phyloP scores from a whole-genome alignment of 805 yeast genomes.

The Saccharomycopsis oosterbeekiorum region DNA sequence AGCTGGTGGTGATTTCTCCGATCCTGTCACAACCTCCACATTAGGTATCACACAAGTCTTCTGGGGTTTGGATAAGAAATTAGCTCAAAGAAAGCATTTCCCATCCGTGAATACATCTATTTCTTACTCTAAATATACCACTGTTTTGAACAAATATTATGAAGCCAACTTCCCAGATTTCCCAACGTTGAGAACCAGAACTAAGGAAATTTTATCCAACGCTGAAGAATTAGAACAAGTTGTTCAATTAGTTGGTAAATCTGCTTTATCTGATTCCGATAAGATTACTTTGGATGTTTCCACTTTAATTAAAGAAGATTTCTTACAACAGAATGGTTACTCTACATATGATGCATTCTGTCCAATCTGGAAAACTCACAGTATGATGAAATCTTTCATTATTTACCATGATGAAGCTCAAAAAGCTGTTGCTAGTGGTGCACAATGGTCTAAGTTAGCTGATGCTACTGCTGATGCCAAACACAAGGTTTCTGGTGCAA shows the following conservation, averaged over 20 bases:
- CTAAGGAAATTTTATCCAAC: conserved; percentile 87
- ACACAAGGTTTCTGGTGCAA: conserved; percentile 88
- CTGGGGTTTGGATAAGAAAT: conserved; percentile 99
- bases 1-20: conserved; percentile 99
- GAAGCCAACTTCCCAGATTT: conserved; percentile 83
- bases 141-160: conserved; percentile 75
- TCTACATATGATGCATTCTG: conserved; percentile 97
- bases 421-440: conserved; percentile 89
- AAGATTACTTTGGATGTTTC: conserved; percentile 95
- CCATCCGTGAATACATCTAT: conserved; percentile 96
- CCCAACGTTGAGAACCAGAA: conserved; percentile 80
- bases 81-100: conserved; percentile 99
- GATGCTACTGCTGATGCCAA: conserved; percentile 87
- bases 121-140: conserved; percentile 94
- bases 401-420: conserved; percentile 95
- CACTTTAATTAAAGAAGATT: conserved; percentile 87
- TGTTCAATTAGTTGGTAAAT: conserved; percentile 97
- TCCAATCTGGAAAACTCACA: conserved; percentile 98
- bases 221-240: conserved; percentile 99
- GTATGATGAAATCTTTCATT: conserved; percentile 94
- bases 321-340: conserved; percentile 98
- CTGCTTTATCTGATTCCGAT: conserved; percentile 93
- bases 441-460: conserved; percentile 85
- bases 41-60: conserved; percentile 99
- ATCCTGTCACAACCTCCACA: conserved; percentile 97